Percentiles rank a stretch among this genome's conserved stretches.
These are phyloP conservation scores for Austroboletus eburneus DNA, from an alignment of 768 basidiomycete species.

Conservation along the genomic window DNA sequence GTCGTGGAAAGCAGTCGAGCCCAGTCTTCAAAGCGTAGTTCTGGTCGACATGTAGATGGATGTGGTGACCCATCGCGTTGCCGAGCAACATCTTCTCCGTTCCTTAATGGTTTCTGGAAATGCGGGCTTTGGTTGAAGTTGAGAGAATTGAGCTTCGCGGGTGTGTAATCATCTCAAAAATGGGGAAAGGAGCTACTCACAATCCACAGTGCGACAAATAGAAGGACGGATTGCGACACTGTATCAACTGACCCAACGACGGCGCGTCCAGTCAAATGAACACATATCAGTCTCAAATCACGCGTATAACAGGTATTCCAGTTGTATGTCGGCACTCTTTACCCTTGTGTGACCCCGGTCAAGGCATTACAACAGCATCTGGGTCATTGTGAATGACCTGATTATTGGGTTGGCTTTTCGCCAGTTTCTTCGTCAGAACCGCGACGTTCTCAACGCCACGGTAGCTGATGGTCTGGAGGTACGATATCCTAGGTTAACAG, in stretches of 20 bases:
- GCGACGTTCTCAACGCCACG: constrained; percentile 39
- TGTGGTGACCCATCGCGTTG: constrained; percentile 1
- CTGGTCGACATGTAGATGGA: not conserved
- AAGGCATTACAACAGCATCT: constrained; percentile 89
- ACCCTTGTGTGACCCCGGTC: not conserved
- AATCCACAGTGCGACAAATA: constrained; percentile 53
- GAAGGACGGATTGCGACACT: constrained; percentile 49
- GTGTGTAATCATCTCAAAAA: constrained; percentile 10
- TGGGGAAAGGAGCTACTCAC: not conserved
- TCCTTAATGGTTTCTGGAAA: not conserved
- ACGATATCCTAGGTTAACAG: not conserved
- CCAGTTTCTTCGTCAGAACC: constrained; percentile 66
- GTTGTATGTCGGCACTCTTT: not conserved
- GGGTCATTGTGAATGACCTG: constrained; percentile 88
- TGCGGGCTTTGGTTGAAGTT: constrained; percentile 6
- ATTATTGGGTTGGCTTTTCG: constrained; percentile 78
- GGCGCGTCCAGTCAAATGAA: constrained; percentile 34
- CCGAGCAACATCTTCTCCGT: not conserved
- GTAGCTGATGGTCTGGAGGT: constrained; percentile 42
- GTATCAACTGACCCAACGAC: constrained; percentile 38
- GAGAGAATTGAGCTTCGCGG: constrained; percentile 23
- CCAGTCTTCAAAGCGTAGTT: not conserved
- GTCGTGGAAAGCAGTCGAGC: constrained; percentile 12
- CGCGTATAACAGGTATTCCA: constrained; percentile 63
- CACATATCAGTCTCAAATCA: constrained; percentile 39